Base-by-base conservation (phyloP, 208 protist species). In the Acanthamoeba royreba region DNA sequence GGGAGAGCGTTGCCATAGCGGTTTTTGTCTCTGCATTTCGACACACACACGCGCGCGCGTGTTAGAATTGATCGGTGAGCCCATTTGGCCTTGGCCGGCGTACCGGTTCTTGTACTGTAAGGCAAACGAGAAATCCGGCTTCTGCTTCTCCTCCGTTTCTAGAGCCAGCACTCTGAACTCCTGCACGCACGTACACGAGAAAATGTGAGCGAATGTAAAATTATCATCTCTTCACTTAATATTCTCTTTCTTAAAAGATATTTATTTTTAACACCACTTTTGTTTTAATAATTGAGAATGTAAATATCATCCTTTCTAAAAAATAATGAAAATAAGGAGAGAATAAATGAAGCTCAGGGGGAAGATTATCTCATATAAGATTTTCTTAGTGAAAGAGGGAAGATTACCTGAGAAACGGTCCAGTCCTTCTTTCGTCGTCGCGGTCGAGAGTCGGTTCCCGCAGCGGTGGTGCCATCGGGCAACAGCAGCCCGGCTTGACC, bases 21-120 rank as follows among this genome's bases (percentile, higher is more conserved):
- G 47, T 90, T 90, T 35, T 90, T 90, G 53, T 90, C 49, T n/a
- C 45, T 90, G 52, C n/a, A n/a, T n/a, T n/a, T n/a, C n/a, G n/a
- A 0, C 8, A 63, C 1, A 17, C n/a, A 31, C 17, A 22, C 25
- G 19, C 9, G 55, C 25, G 55, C 55, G 55, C 19, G 55, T 63
- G 55, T n/a, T 7, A 8, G 19, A 28, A 17, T n/a, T 0, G 4
- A 8, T 40, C 15, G 1, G 19, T 13, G 61, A n/a, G n/a, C n/a
- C n/a, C n/a, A 40, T 0, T 9, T n/a, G 61, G 61, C 7, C 31
- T 35, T 8, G 13, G n/a, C n/a, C n/a, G 15, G 4, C 8, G 61
- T 86, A 49, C 74, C 74, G 43, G 74, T 86, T 86, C 46, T 53
- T 86, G 74, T 86, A 33, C 28, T 86, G 74, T 33, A 86, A 42